phyloP scores from a whole-genome alignment of 345 rosid species.

The Trapa incisa region DNA sequence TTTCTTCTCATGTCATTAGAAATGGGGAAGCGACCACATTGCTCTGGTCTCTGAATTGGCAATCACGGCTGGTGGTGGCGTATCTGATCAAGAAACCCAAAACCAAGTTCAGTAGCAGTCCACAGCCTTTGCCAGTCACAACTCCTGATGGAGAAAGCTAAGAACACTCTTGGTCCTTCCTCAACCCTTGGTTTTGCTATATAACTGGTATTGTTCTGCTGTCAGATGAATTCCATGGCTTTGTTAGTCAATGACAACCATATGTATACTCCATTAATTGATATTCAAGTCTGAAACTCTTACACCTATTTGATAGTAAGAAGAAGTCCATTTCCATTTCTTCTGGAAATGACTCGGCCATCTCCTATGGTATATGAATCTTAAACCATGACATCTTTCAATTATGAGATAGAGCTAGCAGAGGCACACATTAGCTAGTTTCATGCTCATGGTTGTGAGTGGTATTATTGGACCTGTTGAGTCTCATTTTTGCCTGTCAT shows the following conservation, averaged over 20 bases:
- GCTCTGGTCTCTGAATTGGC: conserved; percentile 82
- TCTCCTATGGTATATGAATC: too few relatives aligned
- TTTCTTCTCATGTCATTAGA: conserved; percentile 26
- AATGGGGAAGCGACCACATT: conserved; percentile 97
- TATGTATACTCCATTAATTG: background rate
- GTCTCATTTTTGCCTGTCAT: background rate
- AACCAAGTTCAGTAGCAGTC: conserved; percentile 7
- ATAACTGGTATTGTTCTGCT: background rate
- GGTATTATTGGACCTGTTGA: background rate
- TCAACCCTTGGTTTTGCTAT: background rate
- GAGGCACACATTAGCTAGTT: background rate
- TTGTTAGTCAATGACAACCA: background rate
- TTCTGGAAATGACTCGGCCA: background rate
- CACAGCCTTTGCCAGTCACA: background rate
- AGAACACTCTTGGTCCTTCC: background rate
- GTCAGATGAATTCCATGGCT: background rate
- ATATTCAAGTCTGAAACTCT: background rate
- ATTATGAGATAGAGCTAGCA: background rate
- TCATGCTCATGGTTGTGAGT: background rate
- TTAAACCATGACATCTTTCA: too few relatives aligned
- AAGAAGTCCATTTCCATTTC: background rate
- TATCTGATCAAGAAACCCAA: conserved; percentile 3
- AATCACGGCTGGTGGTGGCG: conserved; percentile 17
- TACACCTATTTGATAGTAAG: background rate
- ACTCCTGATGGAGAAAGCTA: background rate